A percentile compares a stretch with the other conserved stretches of the same genome.
Conservation (phyloP, 257 asterid genomes). For the Dorcoceras hygrometricum region DNA sequence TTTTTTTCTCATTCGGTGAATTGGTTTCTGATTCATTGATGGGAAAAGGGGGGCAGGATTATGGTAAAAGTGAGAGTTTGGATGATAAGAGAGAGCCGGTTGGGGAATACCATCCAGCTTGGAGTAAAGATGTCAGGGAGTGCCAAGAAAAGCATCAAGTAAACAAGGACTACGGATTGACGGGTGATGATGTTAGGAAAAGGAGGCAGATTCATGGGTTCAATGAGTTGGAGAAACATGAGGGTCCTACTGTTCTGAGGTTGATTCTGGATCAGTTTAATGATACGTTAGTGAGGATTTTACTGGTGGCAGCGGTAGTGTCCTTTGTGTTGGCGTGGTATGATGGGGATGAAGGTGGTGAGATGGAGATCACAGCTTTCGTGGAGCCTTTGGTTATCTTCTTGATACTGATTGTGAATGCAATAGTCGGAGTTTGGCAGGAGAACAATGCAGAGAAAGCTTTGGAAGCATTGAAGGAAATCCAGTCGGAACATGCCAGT, state of each 20-base stretch:
- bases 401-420: slow-evolving; percentile 90
- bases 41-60: slow-evolving; percentile 87
- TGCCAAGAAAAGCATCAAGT: slow-evolving; percentile 73
- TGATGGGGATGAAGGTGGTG: slow-evolving; percentile 96
- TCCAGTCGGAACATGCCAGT: slow-evolving; percentile 87
- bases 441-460: slow-evolving; percentile 99
- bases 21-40: slow-evolving; percentile 34
- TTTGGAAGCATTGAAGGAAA: slow-evolving; percentile 92
- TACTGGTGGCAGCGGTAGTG: slow-evolving; percentile 86
- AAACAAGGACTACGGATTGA: slow-evolving; percentile 57
- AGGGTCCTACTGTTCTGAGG: slow-evolving; percentile 74
- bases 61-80: slow-evolving; percentile 48
- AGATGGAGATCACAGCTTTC: slow-evolving; percentile 93
- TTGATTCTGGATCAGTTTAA: slow-evolving; percentile 92
- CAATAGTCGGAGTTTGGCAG: slow-evolving; percentile 98
- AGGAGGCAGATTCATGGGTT: slow-evolving; percentile 76
- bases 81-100: slow-evolving; percentile 27
- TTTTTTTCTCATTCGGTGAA: neutral
- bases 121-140: slow-evolving; percentile 80
- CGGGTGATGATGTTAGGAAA: slow-evolving; percentile 53
- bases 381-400: slow-evolving; percentile 97
- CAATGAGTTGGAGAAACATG: slow-evolving; percentile 96
- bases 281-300: slow-evolving; percentile 86
- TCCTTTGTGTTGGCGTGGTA: slow-evolving; percentile 93
- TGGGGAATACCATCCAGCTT: slow-evolving; percentile 50